Base-by-base conservation (phyloP, 2,329 filamentous ascomycete species). In the Colletotrichum sp. region DNA sequence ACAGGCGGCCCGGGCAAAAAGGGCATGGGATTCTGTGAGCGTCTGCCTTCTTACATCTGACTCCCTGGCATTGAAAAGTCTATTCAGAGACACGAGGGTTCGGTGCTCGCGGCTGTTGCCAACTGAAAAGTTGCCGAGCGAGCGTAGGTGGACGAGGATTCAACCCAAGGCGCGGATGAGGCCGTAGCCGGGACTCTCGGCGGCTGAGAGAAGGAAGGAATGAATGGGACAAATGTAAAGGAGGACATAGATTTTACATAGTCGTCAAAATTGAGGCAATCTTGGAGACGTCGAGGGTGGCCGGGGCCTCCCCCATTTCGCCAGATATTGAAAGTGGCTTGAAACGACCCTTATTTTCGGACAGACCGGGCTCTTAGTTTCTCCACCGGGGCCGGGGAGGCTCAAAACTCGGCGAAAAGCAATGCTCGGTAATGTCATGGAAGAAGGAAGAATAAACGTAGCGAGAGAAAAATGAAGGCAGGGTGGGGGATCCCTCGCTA, bases 271-370 rank as follows among this genome's bases (percentile, higher is more conserved):
- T 72, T 72, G 71, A 71, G 47, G 62, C 63, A 67, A 74, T 74
- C 69, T 74, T 67, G 72, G 47, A 54, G 64, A 67, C 66, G 51
- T 67, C 63, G 62, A 74, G 21, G 57, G 58, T 34, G 27, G 47
- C 63, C 62, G 33, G 72, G 68, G 63, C 58, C 47, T 43, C 21
- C 67, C 67, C 68, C 68, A 47, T 61, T 59, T 47, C 27, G 55
- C 29, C 29, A 43, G 70, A 43, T 66, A 67, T 72, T 72, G 57
- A 34, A 57, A 33, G 69, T 72, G 72, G 72, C 69, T 72, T 72
- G 69, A 63, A 54, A 74, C 69, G 63, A 67, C 63, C 72, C 68
- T 72, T 72, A 67, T 61, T 74, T 59, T 74, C 72, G 72, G 72
- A 66, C 72, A 67, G 57, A 38, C 72, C 72, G 72, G 63, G 55